Conservation (phyloP, 768 basidiomycete genomes). For the Xanthoconium purpureum region DNA sequence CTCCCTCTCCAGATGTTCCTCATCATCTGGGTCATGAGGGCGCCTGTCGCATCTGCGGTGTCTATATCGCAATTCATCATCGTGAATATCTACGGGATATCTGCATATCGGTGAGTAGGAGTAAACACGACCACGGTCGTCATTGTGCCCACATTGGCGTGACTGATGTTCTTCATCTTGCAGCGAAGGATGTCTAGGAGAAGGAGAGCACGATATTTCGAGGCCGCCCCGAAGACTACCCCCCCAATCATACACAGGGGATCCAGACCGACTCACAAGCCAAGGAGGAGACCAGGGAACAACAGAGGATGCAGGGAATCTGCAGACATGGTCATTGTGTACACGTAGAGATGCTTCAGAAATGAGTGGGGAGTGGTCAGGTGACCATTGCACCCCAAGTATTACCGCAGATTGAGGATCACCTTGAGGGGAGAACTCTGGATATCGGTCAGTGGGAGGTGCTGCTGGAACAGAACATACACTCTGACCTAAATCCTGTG, state of each 20-base stretch:
- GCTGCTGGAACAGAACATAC: slow-evolving; percentile 16
- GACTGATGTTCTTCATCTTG: neutral
- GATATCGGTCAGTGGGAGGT: slow-evolving; percentile 15
- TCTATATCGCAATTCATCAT: slow-evolving; percentile 5
- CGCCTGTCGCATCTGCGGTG: neutral
- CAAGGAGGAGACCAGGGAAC: neutral
- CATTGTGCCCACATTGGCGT: neutral
- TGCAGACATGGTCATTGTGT: slow-evolving; percentile 7
- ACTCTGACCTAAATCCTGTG: too few species aligned
- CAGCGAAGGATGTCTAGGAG: slow-evolving; percentile 1
- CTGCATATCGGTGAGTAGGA: slow-evolving; percentile 21
- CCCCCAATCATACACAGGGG: slow-evolving; percentile 12
- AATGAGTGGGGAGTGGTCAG: slow-evolving; percentile 23
- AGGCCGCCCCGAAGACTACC: neutral
- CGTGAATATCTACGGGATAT: slow-evolving; percentile 8
- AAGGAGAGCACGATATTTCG: slow-evolving; percentile 5
- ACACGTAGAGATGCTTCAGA: slow-evolving; percentile 16
- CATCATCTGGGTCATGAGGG: neutral
- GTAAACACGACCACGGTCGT: slow-evolving; percentile 21
- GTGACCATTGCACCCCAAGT: slow-evolving; percentile 10
- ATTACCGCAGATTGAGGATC: slow-evolving; percentile 22
- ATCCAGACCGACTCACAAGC: slow-evolving; percentile 10
- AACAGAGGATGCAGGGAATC: slow-evolving; percentile 24
- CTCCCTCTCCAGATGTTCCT: neutral
- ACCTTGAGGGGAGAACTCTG: slow-evolving; percentile 22